Base-by-base conservation (phyloP, 2,329 filamentous ascomycete genomes). In the Trichoderma breve region DNA sequence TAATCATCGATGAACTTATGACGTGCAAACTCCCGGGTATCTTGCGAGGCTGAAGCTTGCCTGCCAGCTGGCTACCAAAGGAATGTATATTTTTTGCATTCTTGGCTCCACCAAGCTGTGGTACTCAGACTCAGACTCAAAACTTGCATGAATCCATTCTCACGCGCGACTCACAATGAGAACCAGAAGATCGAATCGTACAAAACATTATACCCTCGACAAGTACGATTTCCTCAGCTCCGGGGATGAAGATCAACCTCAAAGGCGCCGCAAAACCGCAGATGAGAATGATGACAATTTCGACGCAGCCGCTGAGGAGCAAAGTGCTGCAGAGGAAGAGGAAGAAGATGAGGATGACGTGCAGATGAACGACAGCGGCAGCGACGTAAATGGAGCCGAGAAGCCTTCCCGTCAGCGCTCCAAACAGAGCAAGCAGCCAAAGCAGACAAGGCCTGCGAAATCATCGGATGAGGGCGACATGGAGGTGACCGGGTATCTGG, bases 101-200 rank as follows among this genome's bases (percentile, higher is more conserved):
- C 24, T 21, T 9, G 30, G 47, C 43, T 51, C 68, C 58, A 71
- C 60, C 68, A 43, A 47, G 68, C 55, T 51, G 26, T 58, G 57
- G 67, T 61, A 51, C 39, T 70, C 67, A 62, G 39, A 51, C 67
- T 62, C 58, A 53, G 47, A 53, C 21, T 53, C 47, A 47, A 69
- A 69, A 69, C 60, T 70, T 34, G 24, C 57, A 60, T 60, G 57
- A 32, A 34, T 14, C n/a, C 8, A 14, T 60, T 32, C 43, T 39
- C 71, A 72, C 47, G 6, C 68, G 61, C 68, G 24, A 53, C 28
- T 15, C 74, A 76, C 60, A 36, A 83, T 82, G 81, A 79, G 79
- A 74, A 81, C 81, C n/a, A 78, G 82, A 64, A 79, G 71, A 63
- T 80, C 81, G 21, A 82, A 82, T 74, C 80, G 79, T 58, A 76